These are phyloP conservation scores for Ophiosphaerella herpotricha DNA, from an alignment of 2,329 filamentous ascomycete genomes.

Conservation along the genomic window DNA sequence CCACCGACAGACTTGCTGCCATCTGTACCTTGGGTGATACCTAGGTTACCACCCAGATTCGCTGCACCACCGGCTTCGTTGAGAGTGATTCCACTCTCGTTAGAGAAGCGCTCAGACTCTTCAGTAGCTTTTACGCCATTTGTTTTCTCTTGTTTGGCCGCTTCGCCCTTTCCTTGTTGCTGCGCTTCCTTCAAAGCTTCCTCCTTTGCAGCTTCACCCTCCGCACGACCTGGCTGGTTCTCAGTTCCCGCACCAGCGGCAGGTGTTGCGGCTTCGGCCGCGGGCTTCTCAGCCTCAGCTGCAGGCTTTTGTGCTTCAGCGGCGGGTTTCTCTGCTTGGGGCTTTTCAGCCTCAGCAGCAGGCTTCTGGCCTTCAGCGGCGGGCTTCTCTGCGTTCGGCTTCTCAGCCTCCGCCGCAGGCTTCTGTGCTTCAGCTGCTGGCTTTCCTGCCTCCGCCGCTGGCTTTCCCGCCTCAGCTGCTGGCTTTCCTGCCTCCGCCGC, in stretches of 20 bases:
- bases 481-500: no score
- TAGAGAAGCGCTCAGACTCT: conserved; percentile 37
- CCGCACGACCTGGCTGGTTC: conserved; percentile 26
- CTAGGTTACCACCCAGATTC: conserved; percentile 39
- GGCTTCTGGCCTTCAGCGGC: no score
- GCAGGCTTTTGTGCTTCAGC: conserved; percentile 9
- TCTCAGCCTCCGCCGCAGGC: no score
- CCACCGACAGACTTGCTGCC: conserved; percentile 39
- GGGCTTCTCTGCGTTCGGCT: no score
- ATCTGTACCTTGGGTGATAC: conserved; percentile 39
- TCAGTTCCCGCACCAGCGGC: conserved; percentile 15
- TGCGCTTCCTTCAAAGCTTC: conserved; percentile 12
- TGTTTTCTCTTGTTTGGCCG: conserved; percentile 20
- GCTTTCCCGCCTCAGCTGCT: no score
- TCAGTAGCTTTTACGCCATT: conserved; percentile 35
- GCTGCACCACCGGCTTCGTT: conserved; percentile 27
- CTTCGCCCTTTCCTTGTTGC: conserved; percentile 4
- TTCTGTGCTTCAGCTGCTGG: no score
- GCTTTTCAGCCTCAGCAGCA: no score
- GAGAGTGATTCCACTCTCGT: conserved; percentile 33
- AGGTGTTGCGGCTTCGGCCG: conserved; percentile 8
- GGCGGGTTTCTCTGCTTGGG: background rate
- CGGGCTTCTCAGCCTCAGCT: conserved; percentile 5
- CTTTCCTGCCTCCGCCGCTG: no score
- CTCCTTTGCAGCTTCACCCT: conserved; percentile 24